A percentile compares a stretch with the other conserved stretches of the same genome.
These are phyloP conservation scores for Dryas integrifolia DNA, from an alignment of 331 rosid genomes.

Conservation along the genomic window DNA sequence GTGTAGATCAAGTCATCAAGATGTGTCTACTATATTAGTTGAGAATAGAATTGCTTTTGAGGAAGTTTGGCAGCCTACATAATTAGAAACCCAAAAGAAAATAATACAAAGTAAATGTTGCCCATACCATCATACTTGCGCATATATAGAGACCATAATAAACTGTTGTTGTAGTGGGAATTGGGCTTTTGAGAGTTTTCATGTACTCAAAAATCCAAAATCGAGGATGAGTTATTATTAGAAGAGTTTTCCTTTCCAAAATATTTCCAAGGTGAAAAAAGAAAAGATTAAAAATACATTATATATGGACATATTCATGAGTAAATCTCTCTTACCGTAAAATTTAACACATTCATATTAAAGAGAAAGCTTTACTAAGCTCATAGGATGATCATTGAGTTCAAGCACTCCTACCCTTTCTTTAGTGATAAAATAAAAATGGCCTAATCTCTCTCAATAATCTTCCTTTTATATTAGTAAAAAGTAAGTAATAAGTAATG, in stretches of 20 bases:
- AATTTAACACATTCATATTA: too few relatives aligned
- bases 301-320: background rate
- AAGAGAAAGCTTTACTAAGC: too few relatives aligned
- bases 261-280: background rate
- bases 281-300: background rate
- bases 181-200: constrained; percentile 3
- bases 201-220: constrained; percentile 8
- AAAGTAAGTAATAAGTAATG: too few relatives aligned
- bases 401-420: too few relatives aligned
- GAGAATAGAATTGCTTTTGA: background rate
- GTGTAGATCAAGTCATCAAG: background rate
- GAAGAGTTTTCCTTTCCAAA: background rate
- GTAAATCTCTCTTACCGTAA: background rate
- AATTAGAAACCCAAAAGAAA: background rate
- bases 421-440: too few relatives aligned
- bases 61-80: background rate
- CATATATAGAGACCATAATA: background rate
- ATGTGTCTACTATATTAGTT: background rate
- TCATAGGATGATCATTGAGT: too few relatives aligned
- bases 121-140: background rate
- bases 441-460: too few relatives aligned
- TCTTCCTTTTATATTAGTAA: too few relatives aligned
- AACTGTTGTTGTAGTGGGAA: constrained; percentile 2
- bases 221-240: background rate
- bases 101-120: background rate